Conservation (phyloP, 345 rosid species). For the Populus ilicifolia region DNA sequence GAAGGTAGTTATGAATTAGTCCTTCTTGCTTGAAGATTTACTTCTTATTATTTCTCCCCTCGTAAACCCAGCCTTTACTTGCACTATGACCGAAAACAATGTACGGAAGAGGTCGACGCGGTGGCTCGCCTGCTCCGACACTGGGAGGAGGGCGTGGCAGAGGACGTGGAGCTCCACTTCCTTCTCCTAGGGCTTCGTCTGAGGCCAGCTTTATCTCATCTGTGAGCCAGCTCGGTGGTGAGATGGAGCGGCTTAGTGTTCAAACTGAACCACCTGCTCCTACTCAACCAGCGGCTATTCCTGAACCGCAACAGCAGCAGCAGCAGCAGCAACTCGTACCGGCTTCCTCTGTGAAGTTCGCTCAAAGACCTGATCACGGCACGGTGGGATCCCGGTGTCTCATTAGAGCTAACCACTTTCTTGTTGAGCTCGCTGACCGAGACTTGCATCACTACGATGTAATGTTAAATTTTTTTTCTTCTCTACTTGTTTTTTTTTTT, state of each 20-base stretch:
- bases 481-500: not conserved
- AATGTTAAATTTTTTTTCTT: not conserved
- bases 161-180: too few relatives aligned
- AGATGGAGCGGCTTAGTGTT: not conserved
- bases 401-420: not conserved
- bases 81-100: too few relatives aligned
- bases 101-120: too few relatives aligned
- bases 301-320: not conserved
- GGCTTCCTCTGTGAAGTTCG: not conserved
- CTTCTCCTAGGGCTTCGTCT: too few relatives aligned
- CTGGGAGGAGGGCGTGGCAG: too few relatives aligned
- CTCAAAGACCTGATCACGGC: not conserved
- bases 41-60: too few relatives aligned
- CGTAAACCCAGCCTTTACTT: too few relatives aligned
- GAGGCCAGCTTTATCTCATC: too few relatives aligned
- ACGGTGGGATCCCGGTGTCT: not conserved
- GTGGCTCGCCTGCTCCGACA: too few relatives aligned
- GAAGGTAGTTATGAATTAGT: too few relatives aligned
- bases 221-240: too few relatives aligned
- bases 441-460: constrained; percentile 7
- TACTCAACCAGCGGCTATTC: not conserved
- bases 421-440: constrained; percentile 5
- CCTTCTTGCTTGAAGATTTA: too few relatives aligned
- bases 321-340: not conserved
- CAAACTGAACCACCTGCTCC: not conserved